Base-by-base conservation (phyloP, 192 early-diverging fungal genomes). In the Coemansia erecta region DNA sequence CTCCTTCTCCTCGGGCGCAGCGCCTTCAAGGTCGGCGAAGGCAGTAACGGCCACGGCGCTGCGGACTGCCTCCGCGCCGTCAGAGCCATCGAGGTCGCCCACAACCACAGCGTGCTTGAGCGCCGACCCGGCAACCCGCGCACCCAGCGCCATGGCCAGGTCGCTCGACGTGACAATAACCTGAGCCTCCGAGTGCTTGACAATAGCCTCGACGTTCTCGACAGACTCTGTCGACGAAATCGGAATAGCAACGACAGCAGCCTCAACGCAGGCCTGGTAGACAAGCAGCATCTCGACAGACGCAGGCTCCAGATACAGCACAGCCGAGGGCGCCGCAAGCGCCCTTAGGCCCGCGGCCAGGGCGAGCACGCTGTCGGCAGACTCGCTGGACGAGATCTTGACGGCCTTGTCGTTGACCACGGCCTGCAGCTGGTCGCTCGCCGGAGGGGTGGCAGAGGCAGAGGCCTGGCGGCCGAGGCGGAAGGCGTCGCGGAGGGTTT, bases 241-340 rank as follows among this genome's bases (percentile, higher is more conserved):
- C 15, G 65, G 70, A 14, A 79, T 62, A 12, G 70, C 76, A 3
- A 53, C 63, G 2, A 79, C 42, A 2, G 62, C 76, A 0, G 70
- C 63, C 42, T 72, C 70, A 4, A 79, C 51, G 53, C 76, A 79
- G 1, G 76, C 76, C 56, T 65, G 76, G 63, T 73, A 73, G 18
- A 57, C 70, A 1, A 73, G 50, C 11, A 68, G 61, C 17, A 65
- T 59, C 52, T 72, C 66, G 21, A 40, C 33, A 22, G 66, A 72
- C 14, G 53, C 66, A 23, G 43, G 54, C 17, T 59, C 53, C 18
- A 79, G 50, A n/a, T 60, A 56, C 26, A 79, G 46, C 0, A 53
- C 62, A 8, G 53, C 66, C 0, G 76, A 21, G 23, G 35, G 33
- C 13, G 28, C 19, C 17, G 21, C 18, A 18, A 11, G 63, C 18